These are phyloP conservation scores for Vitis rupestris DNA, from an alignment of 164 flowering plant species.

Conservation along the genomic window DNA sequence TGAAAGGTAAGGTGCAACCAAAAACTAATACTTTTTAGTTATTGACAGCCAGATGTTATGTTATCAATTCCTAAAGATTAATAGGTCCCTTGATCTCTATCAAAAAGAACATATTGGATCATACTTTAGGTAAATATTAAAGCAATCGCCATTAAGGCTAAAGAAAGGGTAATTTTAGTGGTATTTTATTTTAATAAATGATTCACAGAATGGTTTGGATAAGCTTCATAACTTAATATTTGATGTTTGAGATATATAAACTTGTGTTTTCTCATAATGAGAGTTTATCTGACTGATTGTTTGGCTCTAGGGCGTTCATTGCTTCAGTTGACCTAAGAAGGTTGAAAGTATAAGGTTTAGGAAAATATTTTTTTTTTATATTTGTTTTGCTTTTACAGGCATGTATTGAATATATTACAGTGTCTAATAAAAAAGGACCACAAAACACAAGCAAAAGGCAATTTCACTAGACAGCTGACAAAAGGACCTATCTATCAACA, in stretches of 20 bases:
- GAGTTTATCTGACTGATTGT: neutral
- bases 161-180: neutral
- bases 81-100: neutral
- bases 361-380: too few species aligned
- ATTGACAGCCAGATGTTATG: neutral
- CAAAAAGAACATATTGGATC: neutral
- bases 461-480: too few species aligned
- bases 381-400: too few species aligned
- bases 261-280: neutral
- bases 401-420: too few species aligned
- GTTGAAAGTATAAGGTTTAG: too few species aligned
- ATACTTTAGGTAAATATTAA: neutral
- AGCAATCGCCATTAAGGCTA: neutral
- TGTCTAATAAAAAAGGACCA: too few species aligned
- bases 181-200: neutral
- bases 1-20: constrained; percentile 56
- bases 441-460: too few species aligned
- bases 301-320: neutral
- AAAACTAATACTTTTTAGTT: neutral
- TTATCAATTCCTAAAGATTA: neutral
- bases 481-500: too few species aligned
- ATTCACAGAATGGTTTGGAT: neutral
- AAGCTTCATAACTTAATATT: neutral
- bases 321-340: neutral
- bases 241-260: neutral